Conservation (phyloP, 257 asterid species). For the Solanum pinnatisectum region DNA sequence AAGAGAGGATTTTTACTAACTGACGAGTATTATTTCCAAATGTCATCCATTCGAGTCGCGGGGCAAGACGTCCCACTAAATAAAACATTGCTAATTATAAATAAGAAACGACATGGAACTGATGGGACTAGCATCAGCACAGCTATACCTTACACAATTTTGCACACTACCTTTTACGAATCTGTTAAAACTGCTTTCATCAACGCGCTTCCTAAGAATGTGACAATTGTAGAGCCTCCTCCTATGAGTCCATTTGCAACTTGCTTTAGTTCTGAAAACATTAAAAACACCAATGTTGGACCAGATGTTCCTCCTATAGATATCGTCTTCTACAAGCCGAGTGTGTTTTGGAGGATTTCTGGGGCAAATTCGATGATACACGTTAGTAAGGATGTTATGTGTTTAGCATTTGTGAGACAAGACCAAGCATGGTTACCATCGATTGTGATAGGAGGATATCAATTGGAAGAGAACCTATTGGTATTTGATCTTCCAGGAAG, state of each 20-base stretch:
- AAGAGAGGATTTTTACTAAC: slow-evolving; percentile 2
- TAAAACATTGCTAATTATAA: slow-evolving; percentile 23
- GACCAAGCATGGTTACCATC: slow-evolving; percentile 13
- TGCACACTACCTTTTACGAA: slow-evolving; percentile 29
- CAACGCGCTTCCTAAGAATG: slow-evolving; percentile 29
- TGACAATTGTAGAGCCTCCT: slow-evolving; percentile 10
- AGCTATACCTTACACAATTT: slow-evolving; percentile 22
- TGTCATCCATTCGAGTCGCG: slow-evolving; percentile 23
- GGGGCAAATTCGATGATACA: slow-evolving; percentile 36
- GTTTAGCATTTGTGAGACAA: slow-evolving; percentile 36
- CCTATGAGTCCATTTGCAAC: slow-evolving; percentile 36
- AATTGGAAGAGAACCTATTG: slow-evolving; percentile 38
- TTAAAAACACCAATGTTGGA: not conserved
- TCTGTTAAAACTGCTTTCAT: slow-evolving; percentile 32
- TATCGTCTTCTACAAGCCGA: not conserved
- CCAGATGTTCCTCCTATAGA: not conserved
- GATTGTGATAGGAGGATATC: slow-evolving; percentile 35
- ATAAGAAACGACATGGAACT: slow-evolving; percentile 10
- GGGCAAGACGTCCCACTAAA: slow-evolving; percentile 15
- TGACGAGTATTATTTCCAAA: slow-evolving; percentile 41
- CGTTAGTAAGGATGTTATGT: slow-evolving; percentile 17
- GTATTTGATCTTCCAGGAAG: slow-evolving; percentile 31
- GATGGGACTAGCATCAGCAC: slow-evolving; percentile 66
- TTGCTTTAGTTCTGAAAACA: slow-evolving; percentile 29
- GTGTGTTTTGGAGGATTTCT: slow-evolving; percentile 26